Conservation (phyloP, 192 early-diverging fungal genomes). For the Backusella psychrophila region DNA sequence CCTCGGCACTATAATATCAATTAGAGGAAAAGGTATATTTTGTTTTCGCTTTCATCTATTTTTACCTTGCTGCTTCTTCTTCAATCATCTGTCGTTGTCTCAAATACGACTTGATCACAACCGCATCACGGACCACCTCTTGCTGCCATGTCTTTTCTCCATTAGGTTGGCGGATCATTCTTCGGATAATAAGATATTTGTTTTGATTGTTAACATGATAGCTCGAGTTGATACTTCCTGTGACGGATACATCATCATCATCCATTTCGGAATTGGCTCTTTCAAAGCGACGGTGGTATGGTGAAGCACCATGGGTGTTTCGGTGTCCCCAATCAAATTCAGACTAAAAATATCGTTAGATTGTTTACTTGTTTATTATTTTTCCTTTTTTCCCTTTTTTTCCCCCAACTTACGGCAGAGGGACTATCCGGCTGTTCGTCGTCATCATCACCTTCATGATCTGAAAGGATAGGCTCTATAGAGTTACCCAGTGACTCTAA, state of each 20-base stretch:
- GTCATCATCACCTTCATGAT: slow-evolving; percentile 52
- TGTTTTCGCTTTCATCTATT: background rate
- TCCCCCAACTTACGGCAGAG: slow-evolving; percentile 17
- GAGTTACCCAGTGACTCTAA: slow-evolving; percentile 59
- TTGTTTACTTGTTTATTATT: background rate
- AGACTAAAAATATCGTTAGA: background rate
- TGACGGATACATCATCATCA: slow-evolving; percentile 53
- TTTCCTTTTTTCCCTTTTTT: background rate
- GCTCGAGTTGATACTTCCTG: slow-evolving; percentile 55
- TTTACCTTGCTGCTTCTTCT: slow-evolving; percentile 47
- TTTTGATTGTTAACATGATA: slow-evolving; percentile 53
- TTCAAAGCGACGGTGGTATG: slow-evolving; percentile 15
- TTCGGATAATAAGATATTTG: slow-evolving; percentile 61
- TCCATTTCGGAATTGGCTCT: slow-evolving; percentile 35
- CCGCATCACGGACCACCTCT: slow-evolving; percentile 79
- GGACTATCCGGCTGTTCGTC: slow-evolving; percentile 46
- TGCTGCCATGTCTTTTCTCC: slow-evolving; percentile 72
- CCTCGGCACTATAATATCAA: slow-evolving; percentile 34
- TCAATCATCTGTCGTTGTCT: slow-evolving; percentile 83
- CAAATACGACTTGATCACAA: slow-evolving; percentile 89
- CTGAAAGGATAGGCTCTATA: slow-evolving; percentile 46
- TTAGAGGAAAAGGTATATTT: background rate
- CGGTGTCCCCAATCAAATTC: slow-evolving; percentile 17
- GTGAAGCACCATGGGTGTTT: slow-evolving; percentile 9
- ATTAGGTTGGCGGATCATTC: slow-evolving; percentile 48